Evolutionary conservation across 352 stramenopile genomes (phyloP), one percentile per base, ranked within the genome.

Genomic region (Pelagophyceae sp.): DNA sequence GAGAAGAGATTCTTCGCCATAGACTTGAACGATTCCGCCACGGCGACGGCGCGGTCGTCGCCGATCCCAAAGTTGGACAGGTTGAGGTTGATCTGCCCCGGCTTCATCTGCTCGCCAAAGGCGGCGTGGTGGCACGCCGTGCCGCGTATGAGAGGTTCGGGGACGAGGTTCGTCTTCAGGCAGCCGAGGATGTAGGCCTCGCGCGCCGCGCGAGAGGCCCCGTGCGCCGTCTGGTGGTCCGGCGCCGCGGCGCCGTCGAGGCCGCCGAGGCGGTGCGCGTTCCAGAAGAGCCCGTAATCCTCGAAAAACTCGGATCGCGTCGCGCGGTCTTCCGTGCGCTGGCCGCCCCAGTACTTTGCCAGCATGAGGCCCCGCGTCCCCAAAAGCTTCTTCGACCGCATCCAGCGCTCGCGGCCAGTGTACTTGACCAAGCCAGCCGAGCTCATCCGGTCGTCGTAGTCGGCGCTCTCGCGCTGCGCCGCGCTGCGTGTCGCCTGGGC

Each of bases 181-280:
- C 58, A 67, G 58, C 58, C 58, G 23, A 67, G 29, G 29, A 67
- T n/a, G 29, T 67, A 67, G 11, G 58, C 58, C 58, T 67, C 58
- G 15, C 58, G 58, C 11, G 58, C 23, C 11, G 15, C 58, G 11
- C 45, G 45, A 11, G 45, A 11, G 45, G 11, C 11, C 45, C 11
- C 45, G 11, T 11, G 11, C 45, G 45, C 45, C 45, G 11, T 54
- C 45, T 54, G 11, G 11, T 11, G 11, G 11, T 54, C 45, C 45
- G 11, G 11, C 11, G 45, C 45, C 11, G 23, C 11, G 45, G 45
- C 45, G 11, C 11, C 11, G 45, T 54, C 45, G 45, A 54, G 45
- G 45, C 45, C 45, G 11, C 45, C 45, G 23, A 54, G 11, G 45
- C 45, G 11, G 45, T 54, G 45, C 23, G 45, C 45, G 45, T 11